Conservation (phyloP, 2,329 filamentous ascomycete species). For the Shiraia sp. region DNA sequence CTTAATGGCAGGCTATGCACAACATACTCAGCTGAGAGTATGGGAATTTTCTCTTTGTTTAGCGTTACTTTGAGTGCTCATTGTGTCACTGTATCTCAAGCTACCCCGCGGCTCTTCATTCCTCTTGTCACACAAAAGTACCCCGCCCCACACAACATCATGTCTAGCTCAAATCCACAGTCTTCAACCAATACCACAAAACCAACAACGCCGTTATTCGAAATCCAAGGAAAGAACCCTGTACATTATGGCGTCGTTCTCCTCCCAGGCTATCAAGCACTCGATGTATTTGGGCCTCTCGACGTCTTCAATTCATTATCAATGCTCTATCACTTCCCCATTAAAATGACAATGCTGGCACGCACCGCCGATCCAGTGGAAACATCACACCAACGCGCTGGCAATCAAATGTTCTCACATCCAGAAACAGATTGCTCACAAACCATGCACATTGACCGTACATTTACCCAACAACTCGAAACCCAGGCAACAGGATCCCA, state of each 20-base stretch:
- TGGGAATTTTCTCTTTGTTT: no score
- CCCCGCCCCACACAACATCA: not conserved
- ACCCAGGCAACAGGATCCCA: conserved; percentile 11
- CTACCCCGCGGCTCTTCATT: no score
- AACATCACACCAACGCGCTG: conserved; percentile 19
- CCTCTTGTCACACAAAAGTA: not conserved
- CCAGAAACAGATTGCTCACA: conserved; percentile 22
- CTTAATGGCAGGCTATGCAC: no score
- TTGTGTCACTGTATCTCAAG: no score
- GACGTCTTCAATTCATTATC: conserved; percentile 47
- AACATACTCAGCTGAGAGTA: no score
- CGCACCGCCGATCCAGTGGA: conserved; percentile 27
- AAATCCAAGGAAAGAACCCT: conserved; percentile 13
- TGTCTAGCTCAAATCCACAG: conserved; percentile 1
- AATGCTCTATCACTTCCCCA: conserved; percentile 28
- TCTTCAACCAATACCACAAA: conserved; percentile 3
- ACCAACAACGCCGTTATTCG: conserved; percentile 9
- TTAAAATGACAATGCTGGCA: conserved; percentile 31
- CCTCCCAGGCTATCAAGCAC: conserved; percentile 31
- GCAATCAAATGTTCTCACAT: conserved; percentile 18
- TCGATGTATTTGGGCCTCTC: conserved; percentile 49
- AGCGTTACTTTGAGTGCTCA: no score
- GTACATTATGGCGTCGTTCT: conserved; percentile 27
- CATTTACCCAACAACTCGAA: conserved; percentile 17
- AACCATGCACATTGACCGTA: conserved; percentile 18